These are phyloP conservation scores for Alopecurus myosuroides DNA, from an alignment of 176 grass and related monocot genomes.

Conservation along the genomic window DNA sequence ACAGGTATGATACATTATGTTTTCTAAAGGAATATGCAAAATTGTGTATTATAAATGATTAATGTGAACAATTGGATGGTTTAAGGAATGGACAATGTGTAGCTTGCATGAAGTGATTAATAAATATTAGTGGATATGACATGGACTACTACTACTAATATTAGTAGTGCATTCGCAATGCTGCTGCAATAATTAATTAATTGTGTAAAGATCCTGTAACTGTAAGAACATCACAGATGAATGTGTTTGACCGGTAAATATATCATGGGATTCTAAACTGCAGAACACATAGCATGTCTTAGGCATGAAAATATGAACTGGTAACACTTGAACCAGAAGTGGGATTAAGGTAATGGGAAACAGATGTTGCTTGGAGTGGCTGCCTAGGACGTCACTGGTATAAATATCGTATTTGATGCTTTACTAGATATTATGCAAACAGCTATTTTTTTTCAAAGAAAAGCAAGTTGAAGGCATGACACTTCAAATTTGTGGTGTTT, in stretches of 20 bases:
- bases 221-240: background rate
- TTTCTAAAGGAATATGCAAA: too few species aligned
- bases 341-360: background rate
- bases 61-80: too few species aligned
- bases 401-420: conserved; percentile 1
- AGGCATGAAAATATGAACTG: background rate
- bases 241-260: background rate
- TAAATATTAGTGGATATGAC: too few species aligned
- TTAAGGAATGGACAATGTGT: too few species aligned
- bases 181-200: too few species aligned
- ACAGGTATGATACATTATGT: too few species aligned
- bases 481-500: conserved; percentile 26
- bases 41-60: too few species aligned
- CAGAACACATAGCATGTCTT: background rate
- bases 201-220: too few species aligned
- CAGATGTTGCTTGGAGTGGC: background rate
- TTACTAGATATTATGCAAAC: background rate
- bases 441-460: background rate
- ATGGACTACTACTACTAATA: too few species aligned
- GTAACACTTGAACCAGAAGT: background rate
- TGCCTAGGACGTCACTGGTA: conserved; percentile 1
- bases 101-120: too few species aligned
- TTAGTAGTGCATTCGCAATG: too few species aligned
- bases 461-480: conserved; percentile 6
- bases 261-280: background rate